A percentile compares a stretch with the other conserved stretches of the same genome.
phyloP scores from a whole-genome alignment of 495 filamentous ascomycete species.

The Aspergillus conjunctus region DNA sequence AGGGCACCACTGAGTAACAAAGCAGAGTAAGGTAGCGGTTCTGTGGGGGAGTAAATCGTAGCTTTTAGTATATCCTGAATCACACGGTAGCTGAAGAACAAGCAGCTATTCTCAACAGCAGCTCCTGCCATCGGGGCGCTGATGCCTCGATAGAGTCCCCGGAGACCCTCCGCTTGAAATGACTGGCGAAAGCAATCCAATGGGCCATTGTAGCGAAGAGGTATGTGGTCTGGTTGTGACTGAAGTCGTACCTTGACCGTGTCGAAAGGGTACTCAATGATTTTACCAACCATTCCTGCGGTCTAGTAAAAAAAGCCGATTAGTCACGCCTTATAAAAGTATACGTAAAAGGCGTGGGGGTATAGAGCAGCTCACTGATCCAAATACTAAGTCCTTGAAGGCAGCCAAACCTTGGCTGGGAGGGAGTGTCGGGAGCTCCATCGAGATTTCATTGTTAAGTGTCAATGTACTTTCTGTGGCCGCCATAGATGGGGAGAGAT shows the following conservation, averaged over 20 bases:
- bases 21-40: constrained; percentile 68
- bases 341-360: constrained; percentile 1
- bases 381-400: constrained; percentile 78
- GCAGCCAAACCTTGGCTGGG: constrained; percentile 64
- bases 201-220: constrained; percentile 82
- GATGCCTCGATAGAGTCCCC: constrained; percentile 89
- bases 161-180: constrained; percentile 66
- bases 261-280: constrained; percentile 98
- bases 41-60: constrained; percentile 51
- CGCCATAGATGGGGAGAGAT: constrained; percentile 35
- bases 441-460: constrained; percentile 42
- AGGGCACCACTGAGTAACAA: constrained; percentile 77
- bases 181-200: constrained; percentile 93
- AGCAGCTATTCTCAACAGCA: constrained; percentile 86
- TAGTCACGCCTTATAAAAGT: background rate
- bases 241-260: constrained; percentile 85
- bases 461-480: constrained; percentile 46
- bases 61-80: constrained; percentile 68
- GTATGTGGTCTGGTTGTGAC: constrained; percentile 77
- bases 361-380: constrained; percentile 64
- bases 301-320: constrained; percentile 47
- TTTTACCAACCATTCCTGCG: constrained; percentile 89
- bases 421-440: constrained; percentile 45
- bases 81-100: constrained; percentile 86
- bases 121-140: constrained; percentile 88